phyloP scores from a whole-genome alignment of 2,329 filamentous ascomycete species.

The Microcyclosporella mali region DNA sequence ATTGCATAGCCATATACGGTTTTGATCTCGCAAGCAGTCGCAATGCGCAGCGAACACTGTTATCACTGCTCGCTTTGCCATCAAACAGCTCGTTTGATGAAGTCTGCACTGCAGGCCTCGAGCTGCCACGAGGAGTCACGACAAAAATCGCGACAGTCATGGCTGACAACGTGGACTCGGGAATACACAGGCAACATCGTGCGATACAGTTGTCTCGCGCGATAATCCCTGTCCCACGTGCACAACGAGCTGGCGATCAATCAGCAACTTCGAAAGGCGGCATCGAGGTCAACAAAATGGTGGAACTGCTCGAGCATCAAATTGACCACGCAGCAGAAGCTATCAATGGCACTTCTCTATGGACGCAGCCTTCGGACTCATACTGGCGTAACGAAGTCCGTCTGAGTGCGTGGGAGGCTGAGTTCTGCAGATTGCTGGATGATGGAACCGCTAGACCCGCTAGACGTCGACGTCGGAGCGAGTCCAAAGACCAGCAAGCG shows the following conservation, averaged over 20 bases:
- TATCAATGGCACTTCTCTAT: not conserved
- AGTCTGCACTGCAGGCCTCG: too few species aligned
- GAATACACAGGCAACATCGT: too few species aligned
- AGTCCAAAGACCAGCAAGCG: not conserved
- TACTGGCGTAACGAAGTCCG: slow-evolving; percentile 5
- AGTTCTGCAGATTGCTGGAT: slow-evolving; percentile 1
- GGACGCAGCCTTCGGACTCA: not conserved
- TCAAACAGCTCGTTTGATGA: slow-evolving; percentile 6
- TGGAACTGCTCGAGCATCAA: not conserved
- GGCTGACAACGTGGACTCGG: too few species aligned
- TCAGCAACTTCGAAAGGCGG: too few species aligned
- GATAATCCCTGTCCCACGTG: too few species aligned
- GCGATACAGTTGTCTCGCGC: not conserved
- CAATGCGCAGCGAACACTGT: slow-evolving; percentile 21
- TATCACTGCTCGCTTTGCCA: slow-evolving; percentile 11
- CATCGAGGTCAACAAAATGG: not conserved
- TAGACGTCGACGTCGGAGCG: not conserved
- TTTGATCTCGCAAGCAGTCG: not conserved
- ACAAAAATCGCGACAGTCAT: too few species aligned
- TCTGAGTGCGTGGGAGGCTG: slow-evolving; percentile 1
- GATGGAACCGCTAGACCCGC: not conserved
- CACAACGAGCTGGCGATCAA: too few species aligned
- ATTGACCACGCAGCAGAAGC: not conserved
- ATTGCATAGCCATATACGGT: slow-evolving; percentile 5
- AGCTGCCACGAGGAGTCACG: too few species aligned